Conservation (phyloP, 2,329 filamentous ascomycete species). For the Xylariaceae sp. region DNA sequence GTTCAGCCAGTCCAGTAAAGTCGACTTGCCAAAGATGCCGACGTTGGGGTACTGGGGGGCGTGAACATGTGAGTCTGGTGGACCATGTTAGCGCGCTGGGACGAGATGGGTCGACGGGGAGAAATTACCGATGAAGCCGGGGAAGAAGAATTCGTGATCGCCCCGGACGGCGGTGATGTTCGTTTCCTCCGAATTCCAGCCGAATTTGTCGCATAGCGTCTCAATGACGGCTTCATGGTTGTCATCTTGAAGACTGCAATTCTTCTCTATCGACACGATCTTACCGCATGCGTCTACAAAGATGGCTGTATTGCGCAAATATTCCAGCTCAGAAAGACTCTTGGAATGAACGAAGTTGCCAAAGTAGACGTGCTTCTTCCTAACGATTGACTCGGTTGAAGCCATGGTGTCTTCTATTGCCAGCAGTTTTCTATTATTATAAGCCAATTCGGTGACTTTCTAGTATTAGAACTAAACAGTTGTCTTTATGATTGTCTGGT, state of each 20-base stretch:
- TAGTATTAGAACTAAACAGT: no score
- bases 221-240: slow-evolving; percentile 32
- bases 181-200: slow-evolving; percentile 41
- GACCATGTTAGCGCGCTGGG: slow-evolving; percentile 19
- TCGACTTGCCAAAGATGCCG: slow-evolving; percentile 89
- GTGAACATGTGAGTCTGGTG: slow-evolving; percentile 88
- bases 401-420: slow-evolving; percentile 18
- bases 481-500: no score
- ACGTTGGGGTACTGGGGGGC: slow-evolving; percentile 92
- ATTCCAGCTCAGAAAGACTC: slow-evolving; percentile 44
- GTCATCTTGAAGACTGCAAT: slow-evolving; percentile 21
- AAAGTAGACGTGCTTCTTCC: slow-evolving; percentile 43
- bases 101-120: neutral
- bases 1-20: slow-evolving; percentile 87
- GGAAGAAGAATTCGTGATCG: slow-evolving; percentile 68
- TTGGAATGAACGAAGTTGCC: slow-evolving; percentile 54
- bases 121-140: slow-evolving; percentile 67
- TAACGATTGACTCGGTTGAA: slow-evolving; percentile 7
- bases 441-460: no score
- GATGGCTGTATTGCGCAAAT: slow-evolving; percentile 46
- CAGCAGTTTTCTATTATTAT: no score
- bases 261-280: slow-evolving; percentile 44
- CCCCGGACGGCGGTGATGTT: slow-evolving; percentile 35
- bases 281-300: slow-evolving; percentile 46
- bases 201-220: slow-evolving; percentile 38